Evolutionary conservation across 169 alveolate species (phyloP), one percentile per base, ranked within the genome.

Genomic region (Cryptosporidium sp.): DNA sequence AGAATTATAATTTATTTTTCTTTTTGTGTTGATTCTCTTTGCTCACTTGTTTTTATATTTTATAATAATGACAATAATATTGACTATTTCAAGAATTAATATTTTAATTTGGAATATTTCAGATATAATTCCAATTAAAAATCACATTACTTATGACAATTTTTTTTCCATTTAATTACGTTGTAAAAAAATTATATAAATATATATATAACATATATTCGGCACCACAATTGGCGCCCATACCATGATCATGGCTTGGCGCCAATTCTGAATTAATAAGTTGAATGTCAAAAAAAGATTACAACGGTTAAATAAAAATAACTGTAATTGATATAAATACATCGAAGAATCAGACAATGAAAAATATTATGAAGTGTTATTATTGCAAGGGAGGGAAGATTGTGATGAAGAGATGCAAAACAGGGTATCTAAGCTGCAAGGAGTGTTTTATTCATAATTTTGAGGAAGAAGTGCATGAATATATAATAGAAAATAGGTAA

Each of bases 401-500:
- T 3, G 93, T 94, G 39, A 93, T 98, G 84, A 92, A 95, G 69
- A 91, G 99, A 65, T 98, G 99, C 21, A 95, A 95, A 73, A 95
- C 97, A 39, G 96, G 97, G 58, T 91, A 91, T 86, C 94, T 95
- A 14, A 93, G 95, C 35, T 98, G 99, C 91, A 94, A 94, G 73
- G 93, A 95, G 23, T 98, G 99, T 93, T 98, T 98, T 92, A 94
- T 93, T 71, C 70, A 86, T 50, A 95, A 94, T 43, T 98, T 98
- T 73, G 99, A 97, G 92, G 98, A 96, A 52, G 99, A 97, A 74
- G 97, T 97, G 10, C 99, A 97, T 91, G 93, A 92, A 35, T 94
- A 97, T 67, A 97, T 98, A 43, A 55, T 65, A 31, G 75, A 84
- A 18, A 51, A 93, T 41, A 52, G 50, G 89, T 80, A 48, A 65